phyloP scores from a whole-genome alignment of 1,284 basidiomycete species.

The Dichomitus squalens region DNA sequence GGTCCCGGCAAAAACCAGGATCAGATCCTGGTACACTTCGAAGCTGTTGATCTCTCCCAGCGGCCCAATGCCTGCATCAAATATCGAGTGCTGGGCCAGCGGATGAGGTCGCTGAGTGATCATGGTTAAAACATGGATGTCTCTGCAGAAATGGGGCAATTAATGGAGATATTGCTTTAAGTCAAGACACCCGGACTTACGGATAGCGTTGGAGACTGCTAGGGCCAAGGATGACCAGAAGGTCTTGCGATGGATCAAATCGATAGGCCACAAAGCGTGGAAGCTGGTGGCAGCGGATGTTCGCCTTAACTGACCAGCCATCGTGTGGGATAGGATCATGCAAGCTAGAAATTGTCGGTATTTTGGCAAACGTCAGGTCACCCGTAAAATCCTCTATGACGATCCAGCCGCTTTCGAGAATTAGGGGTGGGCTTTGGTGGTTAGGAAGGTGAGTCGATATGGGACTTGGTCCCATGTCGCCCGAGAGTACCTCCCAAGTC shows the following conservation, averaged over 20 bases:
- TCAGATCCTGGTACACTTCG: background rate
- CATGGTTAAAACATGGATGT: background rate
- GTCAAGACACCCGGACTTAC: background rate
- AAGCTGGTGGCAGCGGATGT: background rate
- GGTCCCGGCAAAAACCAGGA: background rate
- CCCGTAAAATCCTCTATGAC: background rate
- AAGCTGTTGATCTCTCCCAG: background rate
- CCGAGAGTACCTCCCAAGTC: conserved; percentile 1
- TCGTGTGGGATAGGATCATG: background rate
- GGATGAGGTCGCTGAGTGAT: background rate
- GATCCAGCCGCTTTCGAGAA: background rate
- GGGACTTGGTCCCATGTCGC: background rate
- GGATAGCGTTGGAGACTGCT: background rate
- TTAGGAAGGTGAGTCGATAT: background rate
- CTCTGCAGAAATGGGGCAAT: background rate
- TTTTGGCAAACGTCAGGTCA: background rate
- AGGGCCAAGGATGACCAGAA: background rate
- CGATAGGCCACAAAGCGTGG: background rate
- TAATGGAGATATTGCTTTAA: background rate
- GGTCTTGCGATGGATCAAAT: conserved; percentile 6
- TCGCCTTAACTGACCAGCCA: background rate
- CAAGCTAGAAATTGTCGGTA: background rate
- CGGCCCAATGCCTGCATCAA: background rate
- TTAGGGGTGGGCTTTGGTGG: background rate
- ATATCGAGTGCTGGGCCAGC: background rate